A percentile compares a stretch with the other conserved stretches of the same genome.
phyloP scores from a whole-genome alignment of 768 basidiomycete genomes.

The Xerocomus spinulosus region DNA sequence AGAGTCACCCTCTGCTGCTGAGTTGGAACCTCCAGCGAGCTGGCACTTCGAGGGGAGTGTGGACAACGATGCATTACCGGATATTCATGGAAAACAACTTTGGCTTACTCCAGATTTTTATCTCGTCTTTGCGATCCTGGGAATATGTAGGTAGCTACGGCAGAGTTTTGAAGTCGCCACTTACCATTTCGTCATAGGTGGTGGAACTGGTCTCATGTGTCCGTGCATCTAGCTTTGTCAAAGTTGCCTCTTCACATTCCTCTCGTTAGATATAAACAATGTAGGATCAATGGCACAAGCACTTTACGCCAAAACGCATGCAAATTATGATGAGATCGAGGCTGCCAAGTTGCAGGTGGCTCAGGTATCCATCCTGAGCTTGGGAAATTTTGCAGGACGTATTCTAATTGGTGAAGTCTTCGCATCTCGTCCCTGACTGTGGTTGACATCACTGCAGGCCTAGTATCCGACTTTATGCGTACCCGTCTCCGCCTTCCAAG shows the following conservation, averaged over 20 bases:
- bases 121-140: conserved; percentile 52
- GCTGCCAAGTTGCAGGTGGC: conserved; percentile 73
- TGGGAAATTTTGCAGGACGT: conserved; percentile 79
- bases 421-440: not conserved
- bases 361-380: conserved; percentile 78
- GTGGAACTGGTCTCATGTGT: conserved; percentile 78
- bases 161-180: not conserved
- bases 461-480: conserved; percentile 64
- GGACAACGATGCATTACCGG: conserved; percentile 36
- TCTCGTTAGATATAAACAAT: conserved; percentile 73
- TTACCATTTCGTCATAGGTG: conserved; percentile 39
- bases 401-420: conserved; percentile 58
- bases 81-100: conserved; percentile 52
- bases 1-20: too few relatives aligned
- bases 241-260: not conserved
- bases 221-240: conserved; percentile 18
- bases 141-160: conserved; percentile 43
- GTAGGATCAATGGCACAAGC: conserved; percentile 73
- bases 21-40: conserved; percentile 8
- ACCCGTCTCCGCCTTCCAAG: conserved; percentile 56
- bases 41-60: conserved; percentile 1
- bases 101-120: conserved; percentile 58
- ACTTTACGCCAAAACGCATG: conserved; percentile 55
- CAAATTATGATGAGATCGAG: conserved; percentile 58
- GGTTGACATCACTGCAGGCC: conserved; percentile 37